phyloP scores from a whole-genome alignment of 1,284 basidiomycete species.

The Omphalotus olearius region DNA sequence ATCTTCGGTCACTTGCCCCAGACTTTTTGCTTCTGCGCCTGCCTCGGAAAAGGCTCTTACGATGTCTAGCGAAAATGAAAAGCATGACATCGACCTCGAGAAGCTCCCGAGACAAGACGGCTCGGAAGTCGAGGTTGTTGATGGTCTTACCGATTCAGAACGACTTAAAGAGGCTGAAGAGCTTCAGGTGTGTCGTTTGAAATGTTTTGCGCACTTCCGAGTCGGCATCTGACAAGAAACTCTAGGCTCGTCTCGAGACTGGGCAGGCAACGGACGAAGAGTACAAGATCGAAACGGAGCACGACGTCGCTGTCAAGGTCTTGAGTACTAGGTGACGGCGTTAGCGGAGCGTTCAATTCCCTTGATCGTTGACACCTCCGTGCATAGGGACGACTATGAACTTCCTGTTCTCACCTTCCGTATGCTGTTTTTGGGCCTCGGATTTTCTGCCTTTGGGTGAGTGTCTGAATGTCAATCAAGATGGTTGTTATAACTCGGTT shows the following conservation, averaged over 20 bases:
- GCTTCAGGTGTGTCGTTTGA: background rate
- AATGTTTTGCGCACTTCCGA: background rate
- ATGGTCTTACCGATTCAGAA: background rate
- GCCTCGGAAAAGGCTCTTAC: too few relatives aligned
- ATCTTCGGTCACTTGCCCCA: too few relatives aligned
- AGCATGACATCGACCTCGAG: too few relatives aligned
- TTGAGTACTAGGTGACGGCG: constrained; percentile 15
- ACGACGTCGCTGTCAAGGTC: constrained; percentile 18
- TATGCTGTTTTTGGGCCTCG: constrained; percentile 16
- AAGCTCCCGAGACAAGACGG: too few relatives aligned
- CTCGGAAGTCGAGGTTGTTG: too few relatives aligned
- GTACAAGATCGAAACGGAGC: constrained; percentile 13
- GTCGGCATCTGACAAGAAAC: background rate
- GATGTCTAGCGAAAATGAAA: too few relatives aligned
- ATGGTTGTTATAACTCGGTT: background rate
- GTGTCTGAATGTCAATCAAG: constrained; percentile 2
- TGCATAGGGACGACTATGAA: constrained; percentile 15
- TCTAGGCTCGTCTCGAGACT: constrained; percentile 14
- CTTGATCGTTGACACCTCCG: constrained; percentile 1
- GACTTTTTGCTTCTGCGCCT: too few relatives aligned
- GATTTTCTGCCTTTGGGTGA: constrained; percentile 14
- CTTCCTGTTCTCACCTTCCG: constrained; percentile 17
- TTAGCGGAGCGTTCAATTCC: background rate
- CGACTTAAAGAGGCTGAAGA: constrained; percentile 5
- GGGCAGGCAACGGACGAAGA: constrained; percentile 13